Evolutionary conservation across 2,329 filamentous ascomycete genomes (phyloP), one percentile per base, ranked within the genome.

Genomic region (Botrytis cinerea): DNA sequence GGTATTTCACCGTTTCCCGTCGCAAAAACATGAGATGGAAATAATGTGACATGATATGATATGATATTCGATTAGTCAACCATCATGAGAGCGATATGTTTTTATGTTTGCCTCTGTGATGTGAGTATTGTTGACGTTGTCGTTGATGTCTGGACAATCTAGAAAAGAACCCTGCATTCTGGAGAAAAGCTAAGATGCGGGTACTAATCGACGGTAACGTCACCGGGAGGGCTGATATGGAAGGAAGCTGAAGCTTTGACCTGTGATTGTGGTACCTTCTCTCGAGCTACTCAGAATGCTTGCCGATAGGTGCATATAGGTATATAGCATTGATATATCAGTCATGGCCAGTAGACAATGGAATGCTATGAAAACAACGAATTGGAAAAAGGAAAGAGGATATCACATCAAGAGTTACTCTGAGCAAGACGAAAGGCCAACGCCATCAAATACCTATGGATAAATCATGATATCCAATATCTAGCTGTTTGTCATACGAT

Each of bases 401-500:
- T 8, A 32, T 46, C 40, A 20, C n/a, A 59, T 62, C 51, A 28
- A 28, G 6, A n/a, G 3, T 28, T 8, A 28, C 5, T 18, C n/a
- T 54, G 14, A 54, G 51, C 51, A 28, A 28, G n/a, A 14, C 25
- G 48, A 51, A 51, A n/a, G 48, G n/a, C 22, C 48, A 51, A 51
- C 48, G 12, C 48, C 25, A 51, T 48, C 46, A 25, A 48, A 10
- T 12, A 12, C 22, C 5, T 25, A 12, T 25, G 46, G 22, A 48
- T 12, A 25, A 48, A 48, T 48, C 46, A 48, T 25, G 22, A 48
- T 25, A 48, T 48, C 25, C 46, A 12, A 48, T 12, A 51, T n/a
- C 48, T 51, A n/a, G 10, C 48, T 51, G 25, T 51, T 51, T 14
- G 35, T 66, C 43, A 66, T 66, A 66, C 62, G 28, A 66, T 48